Conservation (phyloP, 176 grass and related monocot genomes). For the Aegilops sharonensis region DNA sequence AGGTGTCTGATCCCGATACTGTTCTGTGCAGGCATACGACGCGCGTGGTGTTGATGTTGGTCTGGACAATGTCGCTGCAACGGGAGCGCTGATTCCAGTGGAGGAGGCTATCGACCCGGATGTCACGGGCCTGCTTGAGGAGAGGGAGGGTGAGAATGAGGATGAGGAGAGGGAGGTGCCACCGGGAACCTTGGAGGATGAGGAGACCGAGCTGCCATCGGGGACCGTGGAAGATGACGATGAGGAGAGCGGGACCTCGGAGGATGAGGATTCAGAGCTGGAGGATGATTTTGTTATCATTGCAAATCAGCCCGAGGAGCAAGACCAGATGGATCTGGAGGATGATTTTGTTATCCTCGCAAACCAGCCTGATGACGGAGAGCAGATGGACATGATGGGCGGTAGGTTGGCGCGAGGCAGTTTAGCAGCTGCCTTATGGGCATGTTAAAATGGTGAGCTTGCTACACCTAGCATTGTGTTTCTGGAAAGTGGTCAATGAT, state of each 20-base stretch:
- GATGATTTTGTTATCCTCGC: conserved; percentile 85
- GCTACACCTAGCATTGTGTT: background rate
- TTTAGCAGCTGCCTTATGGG: conserved; percentile 21
- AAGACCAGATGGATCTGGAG: conserved; percentile 46
- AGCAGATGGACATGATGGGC: background rate
- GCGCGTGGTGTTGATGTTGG: conserved; percentile 41
- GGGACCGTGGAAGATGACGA: background rate
- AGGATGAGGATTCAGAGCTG: background rate
- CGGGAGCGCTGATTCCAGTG: background rate
- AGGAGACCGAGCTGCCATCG: background rate
- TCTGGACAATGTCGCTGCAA: background rate
- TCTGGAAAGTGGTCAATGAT: background rate
- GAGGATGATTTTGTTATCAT: conserved; percentile 85
- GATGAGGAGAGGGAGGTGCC: conserved; percentile 21
- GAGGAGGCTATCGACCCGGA: conserved; percentile 62
- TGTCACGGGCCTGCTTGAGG: conserved; percentile 56
- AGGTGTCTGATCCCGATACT: background rate
- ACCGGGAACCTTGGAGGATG: background rate
- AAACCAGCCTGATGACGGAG: conserved; percentile 26
- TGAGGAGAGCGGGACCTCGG: background rate
- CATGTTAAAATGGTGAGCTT: conserved; percentile 58
- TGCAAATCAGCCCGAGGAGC: conserved; percentile 53
- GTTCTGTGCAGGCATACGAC: conserved; percentile 57
- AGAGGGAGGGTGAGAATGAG: background rate
- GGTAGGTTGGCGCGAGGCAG: background rate